Conservation (phyloP, 768 basidiomycete genomes). For the Tricholoma flavovirens region DNA sequence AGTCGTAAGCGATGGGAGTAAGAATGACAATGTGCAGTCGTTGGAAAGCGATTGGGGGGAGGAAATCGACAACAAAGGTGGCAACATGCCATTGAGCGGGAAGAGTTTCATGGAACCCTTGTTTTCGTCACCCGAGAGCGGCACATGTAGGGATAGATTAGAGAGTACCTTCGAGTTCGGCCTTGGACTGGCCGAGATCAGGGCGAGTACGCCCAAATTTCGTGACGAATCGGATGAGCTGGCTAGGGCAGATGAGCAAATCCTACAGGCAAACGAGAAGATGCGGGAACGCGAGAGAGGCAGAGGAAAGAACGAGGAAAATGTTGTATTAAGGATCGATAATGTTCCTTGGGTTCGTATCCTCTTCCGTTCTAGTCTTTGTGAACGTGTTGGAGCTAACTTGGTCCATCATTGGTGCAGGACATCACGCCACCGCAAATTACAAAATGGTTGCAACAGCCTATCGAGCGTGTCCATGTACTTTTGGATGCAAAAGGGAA, state of each 20-base stretch:
- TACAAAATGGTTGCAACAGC: conserved; percentile 62
- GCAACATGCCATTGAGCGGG: conserved; percentile 4
- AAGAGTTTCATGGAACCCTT: conserved; percentile 30
- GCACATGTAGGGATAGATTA: conserved; percentile 20
- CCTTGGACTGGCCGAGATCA: conserved; percentile 26
- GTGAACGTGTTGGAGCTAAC: neutral
- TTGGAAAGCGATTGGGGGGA: neutral
- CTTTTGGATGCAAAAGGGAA: conserved; percentile 79
- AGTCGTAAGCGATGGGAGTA: conserved; percentile 16
- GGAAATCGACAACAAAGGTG: conserved; percentile 12
- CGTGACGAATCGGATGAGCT: conserved; percentile 20
- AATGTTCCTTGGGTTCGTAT: conserved; percentile 80
- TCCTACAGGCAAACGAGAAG: conserved; percentile 4
- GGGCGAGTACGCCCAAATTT: conserved; percentile 41
- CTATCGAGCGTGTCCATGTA: conserved; percentile 66
- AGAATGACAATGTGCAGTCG: conserved; percentile 5
- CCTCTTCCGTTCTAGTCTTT: neutral
- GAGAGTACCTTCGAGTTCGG: conserved; percentile 40
- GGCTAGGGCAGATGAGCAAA: neutral
- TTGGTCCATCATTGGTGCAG: conserved; percentile 27
- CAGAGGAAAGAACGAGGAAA: conserved; percentile 27
- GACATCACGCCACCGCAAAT: conserved; percentile 82
- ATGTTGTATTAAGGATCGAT: conserved; percentile 73
- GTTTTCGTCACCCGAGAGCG: conserved; percentile 28
- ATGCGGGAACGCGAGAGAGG: conserved; percentile 5